Percentiles rank a stretch among this genome's conserved stretches.
Conservation (phyloP, 2,329 filamentous ascomycete genomes). For the Talaromyces rugulosus region DNA sequence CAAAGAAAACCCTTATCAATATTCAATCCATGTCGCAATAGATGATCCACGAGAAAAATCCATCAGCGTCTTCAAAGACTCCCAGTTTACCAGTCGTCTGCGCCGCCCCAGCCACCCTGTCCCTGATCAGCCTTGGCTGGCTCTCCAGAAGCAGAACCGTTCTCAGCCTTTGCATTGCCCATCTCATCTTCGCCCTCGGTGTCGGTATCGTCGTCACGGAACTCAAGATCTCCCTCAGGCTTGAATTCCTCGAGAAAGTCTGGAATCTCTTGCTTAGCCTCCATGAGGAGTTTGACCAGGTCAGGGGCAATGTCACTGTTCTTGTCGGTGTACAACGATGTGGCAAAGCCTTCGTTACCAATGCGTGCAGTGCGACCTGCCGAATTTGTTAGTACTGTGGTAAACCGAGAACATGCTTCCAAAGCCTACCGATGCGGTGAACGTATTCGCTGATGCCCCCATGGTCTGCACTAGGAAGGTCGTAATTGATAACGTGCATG, state of each 20-base stretch:
- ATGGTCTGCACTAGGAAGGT: conserved; percentile 68
- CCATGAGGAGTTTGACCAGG: conserved; percentile 75
- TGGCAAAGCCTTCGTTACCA: conserved; percentile 78
- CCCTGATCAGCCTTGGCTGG: background rate
- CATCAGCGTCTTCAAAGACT: background rate
- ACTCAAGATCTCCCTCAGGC: conserved; percentile 36
- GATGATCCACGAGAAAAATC: background rate
- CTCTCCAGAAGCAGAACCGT: background rate
- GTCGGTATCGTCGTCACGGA: conserved; percentile 53
- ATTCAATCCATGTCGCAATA: background rate
- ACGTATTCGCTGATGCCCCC: conserved; percentile 93
- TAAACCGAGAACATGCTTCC: background rate
- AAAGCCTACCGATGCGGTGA: conserved; percentile 75
- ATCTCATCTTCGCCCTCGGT: conserved; percentile 30
- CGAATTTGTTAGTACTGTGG: background rate
- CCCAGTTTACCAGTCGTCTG: background rate
- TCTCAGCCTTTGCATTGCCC: background rate
- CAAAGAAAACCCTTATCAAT: background rate
- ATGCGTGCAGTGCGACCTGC: conserved; percentile 88
- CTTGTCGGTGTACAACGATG: conserved; percentile 79
- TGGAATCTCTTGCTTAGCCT: conserved; percentile 73
- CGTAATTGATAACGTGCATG: conserved; percentile 89
- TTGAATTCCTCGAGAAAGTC: conserved; percentile 69
- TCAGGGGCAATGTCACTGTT: conserved; percentile 70
- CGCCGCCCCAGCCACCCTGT: background rate